These are phyloP conservation scores for Whalleya microplaca DNA, from an alignment of 2,329 filamentous ascomycete genomes.

Conservation along the genomic window DNA sequence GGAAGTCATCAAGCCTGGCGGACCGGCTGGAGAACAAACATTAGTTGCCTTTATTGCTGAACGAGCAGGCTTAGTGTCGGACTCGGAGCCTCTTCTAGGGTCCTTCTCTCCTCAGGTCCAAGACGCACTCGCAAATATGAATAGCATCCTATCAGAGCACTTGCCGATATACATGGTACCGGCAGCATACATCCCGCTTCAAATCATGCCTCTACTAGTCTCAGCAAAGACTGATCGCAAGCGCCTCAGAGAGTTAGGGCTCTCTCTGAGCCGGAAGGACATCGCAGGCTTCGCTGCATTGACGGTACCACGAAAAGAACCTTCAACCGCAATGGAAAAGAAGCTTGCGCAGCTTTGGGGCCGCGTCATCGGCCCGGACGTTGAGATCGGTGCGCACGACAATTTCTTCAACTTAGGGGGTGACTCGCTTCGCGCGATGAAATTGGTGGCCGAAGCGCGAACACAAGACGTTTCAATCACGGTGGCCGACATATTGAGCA, in stretches of 20 bases:
- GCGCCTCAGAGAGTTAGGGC: slow-evolving; percentile 49
- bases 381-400: slow-evolving; percentile 35
- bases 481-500: slow-evolving; percentile 51
- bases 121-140: slow-evolving; percentile 34
- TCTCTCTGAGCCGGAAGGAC: slow-evolving; percentile 45
- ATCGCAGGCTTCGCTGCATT: slow-evolving; percentile 40
- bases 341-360: slow-evolving; percentile 44
- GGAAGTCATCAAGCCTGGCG: slow-evolving; percentile 53
- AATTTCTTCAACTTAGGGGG: slow-evolving; percentile 41
- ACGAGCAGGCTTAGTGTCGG: slow-evolving; percentile 33
- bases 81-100: slow-evolving; percentile 29
- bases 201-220: slow-evolving; percentile 50
- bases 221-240: slow-evolving; percentile 56
- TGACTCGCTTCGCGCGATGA: slow-evolving; percentile 58
- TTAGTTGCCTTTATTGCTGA: slow-evolving; percentile 50
- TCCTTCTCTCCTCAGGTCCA: slow-evolving; percentile 31
- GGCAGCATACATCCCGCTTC: slow-evolving; percentile 49
- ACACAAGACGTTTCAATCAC: slow-evolving; percentile 44
- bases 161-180: slow-evolving; percentile 52
- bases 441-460: slow-evolving; percentile 49
- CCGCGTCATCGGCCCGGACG: slow-evolving; percentile 41
- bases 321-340: slow-evolving; percentile 44
- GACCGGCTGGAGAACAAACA: slow-evolving; percentile 44
- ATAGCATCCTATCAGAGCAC: slow-evolving; percentile 38
- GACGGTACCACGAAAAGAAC: slow-evolving; percentile 39